Conservation (phyloP, 441 rosid species). For the Populus tomentosa region DNA sequence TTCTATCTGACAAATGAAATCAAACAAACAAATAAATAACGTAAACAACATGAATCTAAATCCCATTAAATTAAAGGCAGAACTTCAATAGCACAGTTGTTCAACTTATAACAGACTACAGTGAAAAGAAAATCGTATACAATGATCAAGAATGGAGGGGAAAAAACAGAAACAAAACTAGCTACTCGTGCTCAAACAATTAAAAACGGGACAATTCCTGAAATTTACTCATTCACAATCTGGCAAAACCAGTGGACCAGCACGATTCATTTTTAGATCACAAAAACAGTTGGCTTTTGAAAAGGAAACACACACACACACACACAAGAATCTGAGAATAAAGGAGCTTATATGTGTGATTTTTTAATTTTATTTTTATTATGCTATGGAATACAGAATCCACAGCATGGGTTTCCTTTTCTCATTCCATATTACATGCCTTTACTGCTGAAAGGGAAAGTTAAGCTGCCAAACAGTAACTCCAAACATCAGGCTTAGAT, state of each 20-base stretch:
- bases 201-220: too few relatives aligned
- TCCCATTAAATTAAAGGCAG: not conserved
- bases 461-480: not conserved
- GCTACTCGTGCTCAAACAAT: too few relatives aligned
- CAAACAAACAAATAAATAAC: conserved; percentile 2
- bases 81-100: not conserved
- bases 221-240: too few relatives aligned
- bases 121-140: not conserved
- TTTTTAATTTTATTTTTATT: too few relatives aligned
- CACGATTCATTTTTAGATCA: not conserved
- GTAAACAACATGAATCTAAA: not conserved
- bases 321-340: not conserved
- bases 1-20: conserved; percentile 48
- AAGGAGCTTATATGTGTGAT: not conserved
- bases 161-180: too few relatives aligned
- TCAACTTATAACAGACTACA: not conserved
- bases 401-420: not conserved
- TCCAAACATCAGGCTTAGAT: not conserved
- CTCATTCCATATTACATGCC: not conserved
- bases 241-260: not conserved
- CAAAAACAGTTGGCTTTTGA: not conserved
- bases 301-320: too few relatives aligned
- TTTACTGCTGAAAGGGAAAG: not conserved
- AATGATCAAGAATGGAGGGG: not conserved
- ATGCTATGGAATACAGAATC: not conserved